Evolutionary conservation across 768 basidiomycete genomes (phyloP), one percentile per base, ranked within the genome.

Genomic region (Postia placenta): DNA sequence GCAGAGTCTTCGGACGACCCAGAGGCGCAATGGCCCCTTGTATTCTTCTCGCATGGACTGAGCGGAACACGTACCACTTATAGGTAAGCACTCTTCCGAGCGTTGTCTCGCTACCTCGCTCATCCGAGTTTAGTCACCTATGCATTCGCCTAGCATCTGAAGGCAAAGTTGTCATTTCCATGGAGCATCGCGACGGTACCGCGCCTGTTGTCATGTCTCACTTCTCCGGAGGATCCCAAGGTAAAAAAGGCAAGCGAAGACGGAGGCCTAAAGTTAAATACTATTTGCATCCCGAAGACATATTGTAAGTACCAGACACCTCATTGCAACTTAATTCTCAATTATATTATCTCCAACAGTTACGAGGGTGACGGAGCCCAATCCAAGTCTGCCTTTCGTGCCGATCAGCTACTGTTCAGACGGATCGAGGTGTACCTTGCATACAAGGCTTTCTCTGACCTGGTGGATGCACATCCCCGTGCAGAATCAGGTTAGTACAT

Each of bases 151-250:
- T 93, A 19, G 92, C 92, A 3, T 79, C 86, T 3, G 74, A 83
- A 30, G 92, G 92, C 2, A 83, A 77, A 51, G 80, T 93, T 4
- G 90, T 95, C 2, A 72, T 91, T 38, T 84, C 88, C 4, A 60
- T 93, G 20, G 88, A 93, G 60, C 92, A 93, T 62, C 75, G 84
- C 9, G 92, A 94, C 62, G 91, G 90, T 0, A 84, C 85, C 3
- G 83, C 77, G 2, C 80, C 81, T 0, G 74, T 57, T n/a, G 56
- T 59, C 68, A 3, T 74, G 70, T 51, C 64, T 74, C 39, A 66
- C 71, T 38, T 67, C 66, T 12, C 11, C 19, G 20, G 24, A 27
- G 7, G 22, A 23, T 44, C 24, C 22, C 4, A 28, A 37, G 19
- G 35, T n/a, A 11, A 20, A 22, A 38, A 17, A 15, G 19, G 35